These are phyloP conservation scores for Saturnispora besseyi DNA, from an alignment of 805 yeast genomes.

Conservation along the genomic window DNA sequence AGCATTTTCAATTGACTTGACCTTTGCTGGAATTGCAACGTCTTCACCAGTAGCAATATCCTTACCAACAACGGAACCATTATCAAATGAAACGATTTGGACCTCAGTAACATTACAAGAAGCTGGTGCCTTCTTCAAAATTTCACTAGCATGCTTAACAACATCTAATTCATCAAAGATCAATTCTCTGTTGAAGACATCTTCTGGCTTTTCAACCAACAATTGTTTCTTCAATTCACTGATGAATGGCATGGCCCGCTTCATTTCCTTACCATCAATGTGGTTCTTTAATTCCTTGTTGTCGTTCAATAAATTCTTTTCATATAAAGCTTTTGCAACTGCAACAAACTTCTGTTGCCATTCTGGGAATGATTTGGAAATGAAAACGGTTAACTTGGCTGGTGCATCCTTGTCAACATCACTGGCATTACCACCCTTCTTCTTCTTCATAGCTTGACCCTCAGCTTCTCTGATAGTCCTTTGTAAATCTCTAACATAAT, in stretches of 20 bases:
- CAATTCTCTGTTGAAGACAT: conserved; percentile 84
- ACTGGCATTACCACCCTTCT: conserved; percentile 73
- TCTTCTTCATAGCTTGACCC: conserved; percentile 72
- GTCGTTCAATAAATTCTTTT: conserved; percentile 52
- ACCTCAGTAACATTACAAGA: conserved; percentile 46
- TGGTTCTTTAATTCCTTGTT: conserved; percentile 53
- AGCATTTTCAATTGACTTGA: conserved; percentile 71
- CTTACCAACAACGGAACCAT: conserved; percentile 51
- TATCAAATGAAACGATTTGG: conserved; percentile 52
- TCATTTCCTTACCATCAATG: conserved; percentile 78
- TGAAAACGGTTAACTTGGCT: conserved; percentile 58
- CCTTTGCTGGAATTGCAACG: conserved; percentile 50
- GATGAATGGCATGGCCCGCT: conserved; percentile 97
- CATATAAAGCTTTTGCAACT: conserved; percentile 69
- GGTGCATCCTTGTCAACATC: conserved; percentile 73
- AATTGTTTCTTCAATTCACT: conserved; percentile 78
- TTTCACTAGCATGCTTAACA: conserved; percentile 45
- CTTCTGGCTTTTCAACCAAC: conserved; percentile 55
- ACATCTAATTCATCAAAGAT: conserved; percentile 69
- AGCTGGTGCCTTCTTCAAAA: conserved; percentile 58
- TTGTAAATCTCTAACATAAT: conserved; percentile 67
- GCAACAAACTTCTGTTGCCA: conserved; percentile 55
- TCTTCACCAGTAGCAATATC: conserved; percentile 61
- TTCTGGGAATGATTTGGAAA: conserved; percentile 71
- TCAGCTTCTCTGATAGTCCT: conserved; percentile 91